Percentiles rank a stretch among this genome's conserved stretches.
These are phyloP conservation scores for Phtheirospermum japonicum DNA, from an alignment of 257 asterid genomes.

Conservation along the genomic window DNA sequence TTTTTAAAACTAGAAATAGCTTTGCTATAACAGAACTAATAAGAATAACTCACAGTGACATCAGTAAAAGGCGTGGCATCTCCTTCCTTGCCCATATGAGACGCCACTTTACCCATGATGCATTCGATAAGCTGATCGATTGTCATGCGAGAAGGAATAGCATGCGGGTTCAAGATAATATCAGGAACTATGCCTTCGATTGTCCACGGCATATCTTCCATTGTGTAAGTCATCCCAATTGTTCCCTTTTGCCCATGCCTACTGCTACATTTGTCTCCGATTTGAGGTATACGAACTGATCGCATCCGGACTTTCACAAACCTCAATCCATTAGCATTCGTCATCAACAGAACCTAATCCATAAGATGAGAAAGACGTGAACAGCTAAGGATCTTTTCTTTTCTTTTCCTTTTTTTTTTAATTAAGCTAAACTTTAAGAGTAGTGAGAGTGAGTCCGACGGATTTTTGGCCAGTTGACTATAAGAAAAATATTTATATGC, in stretches of 20 bases:
- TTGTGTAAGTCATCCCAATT: conserved; percentile 90
- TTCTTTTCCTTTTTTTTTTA: too few relatives aligned
- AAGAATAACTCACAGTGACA: conserved; percentile 48
- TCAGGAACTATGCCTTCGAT: conserved; percentile 88
- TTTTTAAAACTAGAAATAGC: background rate
- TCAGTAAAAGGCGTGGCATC: conserved; percentile 98
- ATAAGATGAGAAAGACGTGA: conserved; percentile 19
- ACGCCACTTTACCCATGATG: conserved; percentile 95
- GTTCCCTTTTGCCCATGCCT: conserved; percentile 99
- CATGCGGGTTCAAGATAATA: conserved; percentile 94
- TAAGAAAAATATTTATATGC: too few relatives aligned
- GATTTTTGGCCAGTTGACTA: too few relatives aligned
- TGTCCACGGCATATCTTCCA: conserved; percentile 98
- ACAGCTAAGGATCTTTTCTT: background rate
- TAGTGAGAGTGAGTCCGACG: too few relatives aligned
- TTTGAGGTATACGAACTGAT: conserved; percentile 89
- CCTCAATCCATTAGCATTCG: conserved; percentile 92
- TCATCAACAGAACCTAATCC: conserved; percentile 57
- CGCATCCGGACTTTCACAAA: conserved; percentile 89
- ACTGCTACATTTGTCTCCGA: conserved; percentile 93
- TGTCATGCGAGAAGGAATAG: conserved; percentile 97
- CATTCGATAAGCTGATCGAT: conserved; percentile 97
- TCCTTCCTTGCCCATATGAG: conserved; percentile 98
- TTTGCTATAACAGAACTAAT: background rate
- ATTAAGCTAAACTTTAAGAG: too few relatives aligned